Evolutionary conservation across 1,139 yeast genomes (phyloP), one percentile per base, ranked within the genome.

Genomic region (Scheffersomyces cryptocercus): DNA sequence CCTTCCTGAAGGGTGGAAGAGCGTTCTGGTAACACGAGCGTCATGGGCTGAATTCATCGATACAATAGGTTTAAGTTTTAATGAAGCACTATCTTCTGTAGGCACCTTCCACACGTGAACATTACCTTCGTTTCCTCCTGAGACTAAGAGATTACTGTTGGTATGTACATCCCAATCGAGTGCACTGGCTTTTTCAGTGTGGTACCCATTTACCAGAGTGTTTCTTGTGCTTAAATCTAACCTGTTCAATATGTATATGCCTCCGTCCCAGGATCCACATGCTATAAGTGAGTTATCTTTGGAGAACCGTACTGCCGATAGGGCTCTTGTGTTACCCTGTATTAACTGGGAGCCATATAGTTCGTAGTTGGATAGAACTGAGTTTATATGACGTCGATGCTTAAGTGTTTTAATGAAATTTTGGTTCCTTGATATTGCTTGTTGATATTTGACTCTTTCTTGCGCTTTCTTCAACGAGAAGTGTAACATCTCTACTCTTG

Each of bases 211-310:
- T 41, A 57, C 55, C 60, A 62, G 64, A 24, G 56, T 50, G 16
- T 51, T 45, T 14, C 54, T 39, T 10, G 66, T 50, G 29, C 65
- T 62, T 37, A 87, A 62, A 26, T 71, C 62, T 0, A 62, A 59
- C 1, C 62, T 54, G 37, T 73, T 62, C 28, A 88, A 44, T 3
- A 88, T 46, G 47, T 76, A 77, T 4, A 89, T 55, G 14, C 76
- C 74, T 3, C 98, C 98, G 46, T 85, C 81, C 97, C 98, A 91
- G 35, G 95, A 86, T 0, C 93, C 96, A 13, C 83, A 73, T 0
- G 89, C 87, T 2, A 88, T 65, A 3, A 44, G 42, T 2, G 52
- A 41, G 20, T 56, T 53, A 31, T 56, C 53, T 1, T 67, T 65
- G 13, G 82, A 74, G 45, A 79, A 73, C 15, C 81, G 59, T 0